A percentile compares a stretch with the other conserved stretches of the same genome.
phyloP scores from a whole-genome alignment of 495 filamentous ascomycete genomes.

The Chaetomium cochliodes region DNA sequence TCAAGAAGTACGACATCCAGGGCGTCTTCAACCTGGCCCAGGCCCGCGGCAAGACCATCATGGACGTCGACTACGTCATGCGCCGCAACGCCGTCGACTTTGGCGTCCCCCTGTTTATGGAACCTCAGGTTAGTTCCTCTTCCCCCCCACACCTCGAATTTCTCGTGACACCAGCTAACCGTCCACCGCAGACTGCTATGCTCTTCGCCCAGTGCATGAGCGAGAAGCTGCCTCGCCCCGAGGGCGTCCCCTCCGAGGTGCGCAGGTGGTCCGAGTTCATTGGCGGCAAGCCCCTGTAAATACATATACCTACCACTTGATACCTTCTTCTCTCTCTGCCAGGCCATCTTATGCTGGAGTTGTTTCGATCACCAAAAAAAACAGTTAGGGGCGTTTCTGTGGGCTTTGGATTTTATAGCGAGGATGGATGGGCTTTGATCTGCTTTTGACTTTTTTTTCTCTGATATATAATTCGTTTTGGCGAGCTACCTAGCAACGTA shows the following conservation, averaged over 20 bases:
- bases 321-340: slow-evolving; percentile 11
- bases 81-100: slow-evolving; percentile 97
- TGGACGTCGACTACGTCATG: slow-evolving; percentile 98
- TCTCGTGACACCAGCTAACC: slow-evolving; percentile 17
- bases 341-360: background rate
- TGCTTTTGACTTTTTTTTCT: background rate
- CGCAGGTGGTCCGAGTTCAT: slow-evolving; percentile 92
- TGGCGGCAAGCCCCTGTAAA: slow-evolving; percentile 84
- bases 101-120: slow-evolving; percentile 96
- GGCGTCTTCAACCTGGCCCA: slow-evolving; percentile 95
- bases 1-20: slow-evolving; percentile 93
- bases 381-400: slow-evolving; percentile 14
- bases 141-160: slow-evolving; percentile 5
- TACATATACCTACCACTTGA: slow-evolving; percentile 11
- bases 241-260: slow-evolving; percentile 84
- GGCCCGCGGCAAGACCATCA: slow-evolving; percentile 73
- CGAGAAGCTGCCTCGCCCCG: slow-evolving; percentile 82
- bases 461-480: slow-evolving; percentile 1
- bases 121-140: slow-evolving; percentile 77
- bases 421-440: slow-evolving; percentile 1
- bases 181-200: slow-evolving; percentile 69
- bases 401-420: slow-evolving; percentile 1
- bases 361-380: slow-evolving; percentile 12
- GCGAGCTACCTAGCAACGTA: background rate
- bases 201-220: slow-evolving; percentile 96